Percentiles rank a stretch among this genome's conserved stretches.
Conservation (phyloP, 805 yeast species). For the Candida railenensis region DNA sequence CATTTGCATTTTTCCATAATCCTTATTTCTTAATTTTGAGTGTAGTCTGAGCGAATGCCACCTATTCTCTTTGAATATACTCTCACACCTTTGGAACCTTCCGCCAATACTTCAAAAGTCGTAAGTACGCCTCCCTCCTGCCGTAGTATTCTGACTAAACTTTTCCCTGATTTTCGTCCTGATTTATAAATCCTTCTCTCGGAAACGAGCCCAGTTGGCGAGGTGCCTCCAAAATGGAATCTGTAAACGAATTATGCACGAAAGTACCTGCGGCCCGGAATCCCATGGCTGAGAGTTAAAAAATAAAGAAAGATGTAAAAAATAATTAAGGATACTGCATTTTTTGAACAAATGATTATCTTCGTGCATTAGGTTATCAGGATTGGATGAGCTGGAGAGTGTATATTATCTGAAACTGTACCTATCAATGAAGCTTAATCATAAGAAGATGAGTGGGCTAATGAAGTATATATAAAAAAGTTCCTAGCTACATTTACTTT, state of each 20-base stretch:
- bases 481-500: too few species aligned
- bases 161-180: too few species aligned
- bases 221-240: not conserved
- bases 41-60: too few species aligned
- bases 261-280: not conserved
- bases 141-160: too few species aligned
- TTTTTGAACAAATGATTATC: not conserved
- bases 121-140: too few species aligned
- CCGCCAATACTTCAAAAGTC: too few species aligned
- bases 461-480: too few species aligned
- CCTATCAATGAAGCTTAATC: not conserved
- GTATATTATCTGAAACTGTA: not conserved
- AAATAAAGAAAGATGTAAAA: not conserved
- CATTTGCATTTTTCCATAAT: too few species aligned
- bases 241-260: not conserved
- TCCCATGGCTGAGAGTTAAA: not conserved
- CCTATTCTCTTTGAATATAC: too few species aligned
- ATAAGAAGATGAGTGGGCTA: too few species aligned
- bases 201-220: not conserved
- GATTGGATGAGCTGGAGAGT: not conserved
- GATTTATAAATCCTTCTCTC: not conserved
- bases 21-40: too few species aligned
- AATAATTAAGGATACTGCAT: not conserved
- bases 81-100: too few species aligned
- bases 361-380: not conserved